These are phyloP conservation scores for Priceomyces haplophilus DNA, from an alignment of 805 yeast genomes.

Conservation along the genomic window DNA sequence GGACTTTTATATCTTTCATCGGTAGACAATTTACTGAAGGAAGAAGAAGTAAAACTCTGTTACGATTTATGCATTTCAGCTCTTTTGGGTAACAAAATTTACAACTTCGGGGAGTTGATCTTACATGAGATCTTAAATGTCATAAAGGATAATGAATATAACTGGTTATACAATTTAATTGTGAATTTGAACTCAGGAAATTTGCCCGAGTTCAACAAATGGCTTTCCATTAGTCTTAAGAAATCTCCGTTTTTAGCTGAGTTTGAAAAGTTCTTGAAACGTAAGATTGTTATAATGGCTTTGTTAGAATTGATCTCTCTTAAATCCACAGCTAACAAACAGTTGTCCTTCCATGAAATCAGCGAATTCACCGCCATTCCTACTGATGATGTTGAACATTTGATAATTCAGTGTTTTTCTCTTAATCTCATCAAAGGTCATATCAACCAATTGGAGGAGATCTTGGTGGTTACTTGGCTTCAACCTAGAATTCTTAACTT, in stretches of 20 bases:
- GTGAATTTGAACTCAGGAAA: slow-evolving; percentile 76
- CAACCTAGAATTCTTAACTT: slow-evolving; percentile 91
- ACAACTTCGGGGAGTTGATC: slow-evolving; percentile 92
- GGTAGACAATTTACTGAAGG: slow-evolving; percentile 43
- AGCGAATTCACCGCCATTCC: slow-evolving; percentile 63
- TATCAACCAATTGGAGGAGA: slow-evolving; percentile 80
- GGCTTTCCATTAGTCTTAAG: slow-evolving; percentile 35
- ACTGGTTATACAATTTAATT: slow-evolving; percentile 73
- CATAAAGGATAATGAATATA: slow-evolving; percentile 45
- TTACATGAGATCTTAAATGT: slow-evolving; percentile 76
- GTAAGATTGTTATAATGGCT: slow-evolving; percentile 90
- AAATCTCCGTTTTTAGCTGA: slow-evolving; percentile 55
- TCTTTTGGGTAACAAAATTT: slow-evolving; percentile 83
- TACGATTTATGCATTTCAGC: slow-evolving; percentile 84
- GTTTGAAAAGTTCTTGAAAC: slow-evolving; percentile 68
- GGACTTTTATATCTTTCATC: slow-evolving; percentile 82
- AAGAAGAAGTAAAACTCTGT: slow-evolving; percentile 44
- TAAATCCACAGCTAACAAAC: slow-evolving; percentile 71
- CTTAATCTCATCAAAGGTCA: slow-evolving; percentile 82
- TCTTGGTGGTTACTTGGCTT: slow-evolving; percentile 85
- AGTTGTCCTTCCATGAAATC: slow-evolving; percentile 69
- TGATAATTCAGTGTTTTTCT: slow-evolving; percentile 88
- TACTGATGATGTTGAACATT: slow-evolving; percentile 77
- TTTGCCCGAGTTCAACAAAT: slow-evolving; percentile 58
- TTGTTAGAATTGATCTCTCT: slow-evolving; percentile 81